Evolutionary conservation across 1,139 yeast genomes (phyloP).

Genomic region (Yamadazyma dushanensis): DNA sequence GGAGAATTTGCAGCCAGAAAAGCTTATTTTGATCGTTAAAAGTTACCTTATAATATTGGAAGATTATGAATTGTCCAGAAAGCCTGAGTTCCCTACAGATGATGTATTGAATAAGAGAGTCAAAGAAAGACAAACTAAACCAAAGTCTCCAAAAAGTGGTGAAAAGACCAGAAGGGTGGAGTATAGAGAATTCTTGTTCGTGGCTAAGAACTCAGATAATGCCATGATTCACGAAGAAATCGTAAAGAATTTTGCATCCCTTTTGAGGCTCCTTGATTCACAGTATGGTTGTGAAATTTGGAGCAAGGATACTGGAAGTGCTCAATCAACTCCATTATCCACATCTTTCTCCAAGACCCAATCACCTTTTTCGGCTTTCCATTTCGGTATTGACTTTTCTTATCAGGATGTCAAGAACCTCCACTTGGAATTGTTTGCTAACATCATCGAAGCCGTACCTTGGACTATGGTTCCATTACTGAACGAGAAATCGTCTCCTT

Average conservation of each 20-base stretch:
- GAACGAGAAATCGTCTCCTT: constrained; percentile 25
- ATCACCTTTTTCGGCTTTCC: constrained; percentile 45
- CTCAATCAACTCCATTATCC: constrained; percentile 14
- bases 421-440: constrained; percentile 65
- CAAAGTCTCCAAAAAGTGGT: constrained; percentile 2
- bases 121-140: constrained; percentile 5
- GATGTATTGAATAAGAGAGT: constrained; percentile 38
- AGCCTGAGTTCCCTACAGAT: constrained; percentile 78
- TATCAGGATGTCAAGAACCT: constrained; percentile 33
- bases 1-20: constrained; percentile 70
- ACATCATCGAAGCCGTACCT: constrained; percentile 67
- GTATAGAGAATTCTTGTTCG: constrained; percentile 31
- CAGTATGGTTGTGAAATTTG: constrained; percentile 53
- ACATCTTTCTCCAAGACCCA: constrained; percentile 21
- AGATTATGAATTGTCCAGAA: constrained; percentile 55
- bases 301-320: constrained; percentile 20
- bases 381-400: constrained; percentile 51
- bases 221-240: constrained; percentile 72
- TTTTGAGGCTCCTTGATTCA: constrained; percentile 61
- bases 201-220: constrained; percentile 46
- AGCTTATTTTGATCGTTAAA: constrained; percentile 65
- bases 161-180: constrained; percentile 9
- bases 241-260: constrained; percentile 57
- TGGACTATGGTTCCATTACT: constrained; percentile 54
- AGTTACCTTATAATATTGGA: constrained; percentile 69